Evolutionary conservation across 345 rosid genomes (phyloP), one percentile per base, ranked within the genome.

Genomic region (sweet orange (Citrus sinensis)): DNA sequence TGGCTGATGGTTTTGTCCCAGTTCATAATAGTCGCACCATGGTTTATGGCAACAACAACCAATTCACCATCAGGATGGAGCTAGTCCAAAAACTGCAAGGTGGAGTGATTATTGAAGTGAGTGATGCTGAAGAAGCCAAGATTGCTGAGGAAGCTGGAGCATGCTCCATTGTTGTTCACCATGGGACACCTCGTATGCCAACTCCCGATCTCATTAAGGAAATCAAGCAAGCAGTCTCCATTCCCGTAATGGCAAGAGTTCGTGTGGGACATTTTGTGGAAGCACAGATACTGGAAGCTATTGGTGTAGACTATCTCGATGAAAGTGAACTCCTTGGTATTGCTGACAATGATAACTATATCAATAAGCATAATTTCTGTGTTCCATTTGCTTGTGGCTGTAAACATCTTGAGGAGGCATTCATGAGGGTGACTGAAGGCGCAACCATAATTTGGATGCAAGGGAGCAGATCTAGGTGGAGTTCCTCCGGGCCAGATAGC

Each of bases 341-440:
- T 16, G 87, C 85, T 11, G 87, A 87, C 46, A 82, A 77, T 37
- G 82, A 79, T 1, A 75, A 90, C 67, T 87, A 82, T 80, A 83
- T 88, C 60, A 86, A 88, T 79, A 87, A 90, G 84, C 89, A 77
- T 49, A 90, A 83, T 16, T 85, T 91, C 73, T 27, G 83, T 74
- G 67, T 67, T 30, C 92, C 91, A 7, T 86, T 91, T 37, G 73
- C 86, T 6, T 88, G 93, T 61, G 89, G 90, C 22, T 85, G 88
- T 72, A 78, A 71, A 11, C 67, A 76, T 72, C 80, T 82, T 25
- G 88, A 87, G 1, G 90, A 87, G 56, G 92, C 86, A 0, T 35
- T 90, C 72, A 83, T 87, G 80, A 65, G 96, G 67, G 83, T 87
- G 77, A 71, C 85, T 46, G 91, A 87, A 83, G 91, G 91, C 1